phyloP scores from a whole-genome alignment of 495 filamentous ascomycete genomes.

The Hypomontagnella monticulosa region DNA sequence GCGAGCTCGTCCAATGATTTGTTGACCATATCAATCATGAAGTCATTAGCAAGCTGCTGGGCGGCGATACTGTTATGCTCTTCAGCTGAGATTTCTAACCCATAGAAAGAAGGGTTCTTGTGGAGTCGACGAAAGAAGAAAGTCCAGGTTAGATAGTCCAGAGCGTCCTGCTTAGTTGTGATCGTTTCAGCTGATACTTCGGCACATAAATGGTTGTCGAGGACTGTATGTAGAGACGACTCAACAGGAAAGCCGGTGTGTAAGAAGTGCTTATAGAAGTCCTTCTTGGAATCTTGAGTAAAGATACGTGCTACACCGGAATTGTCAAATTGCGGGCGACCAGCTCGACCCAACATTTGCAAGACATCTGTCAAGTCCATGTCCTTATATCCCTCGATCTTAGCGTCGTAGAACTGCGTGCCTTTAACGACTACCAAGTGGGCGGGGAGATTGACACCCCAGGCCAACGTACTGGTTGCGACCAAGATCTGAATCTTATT shows the following conservation, averaged over 20 bases:
- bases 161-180: constrained; percentile 90
- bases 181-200: constrained; percentile 96
- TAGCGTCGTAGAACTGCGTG: constrained; percentile 98
- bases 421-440: constrained; percentile 98
- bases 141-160: constrained; percentile 99
- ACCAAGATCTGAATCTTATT: constrained; percentile 98
- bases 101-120: constrained; percentile 99
- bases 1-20: constrained; percentile 82
- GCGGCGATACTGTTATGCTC: constrained; percentile 91
- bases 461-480: constrained; percentile 95
- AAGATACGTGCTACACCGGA: constrained; percentile 97
- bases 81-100: constrained; percentile 90
- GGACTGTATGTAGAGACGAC: constrained; percentile 91
- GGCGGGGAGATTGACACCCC: constrained; percentile 98
- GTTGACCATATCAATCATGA: constrained; percentile 90
- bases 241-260: constrained; percentile 99
- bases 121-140: constrained; percentile 98
- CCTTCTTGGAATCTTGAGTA: constrained; percentile 96
- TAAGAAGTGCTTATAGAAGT: constrained; percentile 99
- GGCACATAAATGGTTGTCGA: constrained; percentile 96
- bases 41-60: constrained; percentile 85
- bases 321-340: constrained; percentile 94
- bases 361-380: constrained; percentile 99
- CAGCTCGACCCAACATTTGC: constrained; percentile 97
- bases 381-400: constrained; percentile 96